These are phyloP conservation scores for Cryphonectria parasitica DNA, from an alignment of 2,329 filamentous ascomycete genomes.

Conservation along the genomic window DNA sequence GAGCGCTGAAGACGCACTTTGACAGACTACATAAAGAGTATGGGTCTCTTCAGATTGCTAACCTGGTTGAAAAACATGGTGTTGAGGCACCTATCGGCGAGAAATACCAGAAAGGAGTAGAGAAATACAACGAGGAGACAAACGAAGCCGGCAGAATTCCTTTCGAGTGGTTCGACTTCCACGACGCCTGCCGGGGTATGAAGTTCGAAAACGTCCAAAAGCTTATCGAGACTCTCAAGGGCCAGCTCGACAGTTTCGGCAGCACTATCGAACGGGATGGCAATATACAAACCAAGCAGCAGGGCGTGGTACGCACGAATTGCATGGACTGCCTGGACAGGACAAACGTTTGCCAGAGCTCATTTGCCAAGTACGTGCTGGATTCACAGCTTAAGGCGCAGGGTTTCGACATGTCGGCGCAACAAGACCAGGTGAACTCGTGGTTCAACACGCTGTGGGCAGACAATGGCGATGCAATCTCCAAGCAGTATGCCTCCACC, in stretches of 20 bases:
- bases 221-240: conserved; percentile 71
- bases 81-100: conserved; percentile 80
- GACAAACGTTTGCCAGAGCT: conserved; percentile 94
- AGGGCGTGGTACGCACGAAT: conserved; percentile 86
- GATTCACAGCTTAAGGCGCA: conserved; percentile 78
- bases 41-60: conserved; percentile 76
- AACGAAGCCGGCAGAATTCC: conserved; percentile 55
- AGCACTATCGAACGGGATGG: conserved; percentile 66
- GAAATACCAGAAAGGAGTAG: conserved; percentile 72
- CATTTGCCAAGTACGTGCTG: conserved; percentile 80
- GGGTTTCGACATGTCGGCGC: conserved; percentile 74
- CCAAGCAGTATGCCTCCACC: conserved; percentile 93
- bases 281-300: conserved; percentile 56
- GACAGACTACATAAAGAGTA: conserved; percentile 70
- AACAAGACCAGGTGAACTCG: conserved; percentile 75
- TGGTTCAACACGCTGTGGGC: conserved; percentile 99
- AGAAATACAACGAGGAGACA: conserved; percentile 66
- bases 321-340: conserved; percentile 98
- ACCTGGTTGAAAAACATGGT: conserved; percentile 86
- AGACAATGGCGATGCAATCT: conserved; percentile 95
- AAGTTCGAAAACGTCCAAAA: conserved; percentile 93
- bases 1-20: conserved; percentile 82
- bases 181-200: conserved; percentile 90
- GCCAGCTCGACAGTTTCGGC: conserved; percentile 70
- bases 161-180: conserved; percentile 98